These are phyloP conservation scores for Alternaria sp. DNA, from an alignment of 2,329 filamentous ascomycete species.

Conservation along the genomic window DNA sequence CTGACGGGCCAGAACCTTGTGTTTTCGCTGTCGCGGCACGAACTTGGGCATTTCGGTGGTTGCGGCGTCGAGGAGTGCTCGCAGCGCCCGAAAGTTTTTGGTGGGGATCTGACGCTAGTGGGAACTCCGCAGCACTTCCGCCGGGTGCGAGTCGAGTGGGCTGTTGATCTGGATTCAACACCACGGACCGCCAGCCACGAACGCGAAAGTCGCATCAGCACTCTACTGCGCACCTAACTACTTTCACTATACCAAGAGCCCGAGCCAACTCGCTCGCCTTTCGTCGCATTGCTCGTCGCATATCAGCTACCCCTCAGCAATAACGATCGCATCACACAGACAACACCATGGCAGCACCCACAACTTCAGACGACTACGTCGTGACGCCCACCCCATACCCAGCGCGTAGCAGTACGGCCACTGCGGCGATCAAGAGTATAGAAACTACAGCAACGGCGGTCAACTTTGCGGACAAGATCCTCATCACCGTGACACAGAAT, in stretches of 20 bases:
- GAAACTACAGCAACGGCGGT: slow-evolving; percentile 75
- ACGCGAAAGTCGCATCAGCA: not conserved
- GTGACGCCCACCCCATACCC: slow-evolving; percentile 65
- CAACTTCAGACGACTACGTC: slow-evolving; percentile 21
- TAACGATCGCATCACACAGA: not conserved
- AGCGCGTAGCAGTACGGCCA: slow-evolving; percentile 61
- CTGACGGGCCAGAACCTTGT: slow-evolving; percentile 69
- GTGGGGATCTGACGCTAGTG: slow-evolving; percentile 35
- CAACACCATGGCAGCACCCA: slow-evolving; percentile 16
- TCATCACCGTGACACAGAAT: slow-evolving; percentile 86
- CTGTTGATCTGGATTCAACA: not conserved
- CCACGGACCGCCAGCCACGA: not conserved
- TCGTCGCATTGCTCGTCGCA: not conserved
- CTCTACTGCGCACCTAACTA: not conserved
- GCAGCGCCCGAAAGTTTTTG: slow-evolving; percentile 42
- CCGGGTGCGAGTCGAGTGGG: slow-evolving; percentile 3
- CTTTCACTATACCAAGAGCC: not conserved
- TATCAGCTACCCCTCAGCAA: not conserved
- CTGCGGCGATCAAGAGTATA: slow-evolving; percentile 69
- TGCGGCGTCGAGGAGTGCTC: slow-evolving; percentile 11
- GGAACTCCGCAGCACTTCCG: slow-evolving; percentile 23
- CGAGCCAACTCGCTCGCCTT: not conserved
- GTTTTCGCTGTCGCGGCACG: slow-evolving; percentile 64
- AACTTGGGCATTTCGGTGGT: slow-evolving; percentile 46
- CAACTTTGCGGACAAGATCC: slow-evolving; percentile 85